A percentile compares a stretch with the other conserved stretches of the same genome.
phyloP scores from a whole-genome alignment of 306 rosid species.

The Begonia fuchsioides region DNA sequence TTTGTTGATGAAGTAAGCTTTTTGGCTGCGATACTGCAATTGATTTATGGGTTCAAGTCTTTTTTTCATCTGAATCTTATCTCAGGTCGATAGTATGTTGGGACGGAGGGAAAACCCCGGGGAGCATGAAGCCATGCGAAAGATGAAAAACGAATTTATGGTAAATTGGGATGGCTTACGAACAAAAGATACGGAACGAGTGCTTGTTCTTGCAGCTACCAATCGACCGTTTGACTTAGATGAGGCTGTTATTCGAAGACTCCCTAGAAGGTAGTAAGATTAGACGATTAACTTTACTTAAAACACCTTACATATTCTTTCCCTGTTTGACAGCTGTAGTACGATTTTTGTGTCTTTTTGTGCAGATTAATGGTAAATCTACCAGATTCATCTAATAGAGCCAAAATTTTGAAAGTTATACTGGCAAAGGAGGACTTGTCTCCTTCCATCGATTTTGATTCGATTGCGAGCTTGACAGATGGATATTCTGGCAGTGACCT shows the following conservation, averaged over 20 bases:
- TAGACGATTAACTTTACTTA: neutral
- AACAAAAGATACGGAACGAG: constrained; percentile 91
- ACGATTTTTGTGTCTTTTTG: constrained; percentile 6
- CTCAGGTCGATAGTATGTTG: constrained; percentile 98
- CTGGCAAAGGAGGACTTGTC: constrained; percentile 91
- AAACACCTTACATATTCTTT: neutral
- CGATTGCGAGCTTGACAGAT: constrained; percentile 85
- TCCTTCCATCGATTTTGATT: constrained; percentile 56
- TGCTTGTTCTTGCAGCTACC: constrained; percentile 97
- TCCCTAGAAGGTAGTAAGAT: constrained; percentile 70
- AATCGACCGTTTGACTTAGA: constrained; percentile 98
- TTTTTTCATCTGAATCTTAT: constrained; percentile 4
- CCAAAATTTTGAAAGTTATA: constrained; percentile 78
- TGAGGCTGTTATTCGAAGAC: constrained; percentile 97
- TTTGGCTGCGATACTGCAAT: neutral
- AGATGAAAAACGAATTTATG: constrained; percentile 99
- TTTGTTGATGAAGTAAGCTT: constrained; percentile 79
- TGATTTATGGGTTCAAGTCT: neutral
- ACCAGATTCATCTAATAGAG: constrained; percentile 93
- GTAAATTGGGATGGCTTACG: constrained; percentile 99
- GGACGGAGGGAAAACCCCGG: constrained; percentile 99
- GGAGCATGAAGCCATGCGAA: constrained; percentile 99
- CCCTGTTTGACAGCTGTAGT: neutral
- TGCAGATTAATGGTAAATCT: constrained; percentile 95
- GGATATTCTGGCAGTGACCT: constrained; percentile 99